Evolutionary conservation across 768 basidiomycete species (phyloP).

Genomic region (Lyophyllum semitale): DNA sequence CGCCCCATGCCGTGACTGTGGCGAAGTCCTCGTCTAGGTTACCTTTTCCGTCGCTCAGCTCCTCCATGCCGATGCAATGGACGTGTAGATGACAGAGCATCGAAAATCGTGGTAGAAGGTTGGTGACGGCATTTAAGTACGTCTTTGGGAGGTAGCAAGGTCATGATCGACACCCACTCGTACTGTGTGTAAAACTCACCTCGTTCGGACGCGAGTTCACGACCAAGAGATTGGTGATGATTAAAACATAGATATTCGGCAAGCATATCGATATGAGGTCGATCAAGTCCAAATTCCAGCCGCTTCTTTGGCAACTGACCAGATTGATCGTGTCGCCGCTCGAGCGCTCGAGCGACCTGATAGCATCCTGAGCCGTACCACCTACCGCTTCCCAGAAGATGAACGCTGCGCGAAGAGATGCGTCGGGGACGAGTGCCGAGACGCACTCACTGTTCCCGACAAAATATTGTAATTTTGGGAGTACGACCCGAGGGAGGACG

Average conservation of each 20-base stretch:
- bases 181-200: slow-evolving; percentile 18
- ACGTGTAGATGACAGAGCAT: slow-evolving; percentile 32
- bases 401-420: slow-evolving; percentile 35
- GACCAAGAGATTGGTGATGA: slow-evolving; percentile 37
- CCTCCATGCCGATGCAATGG: slow-evolving; percentile 33
- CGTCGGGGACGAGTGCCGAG: slow-evolving; percentile 24
- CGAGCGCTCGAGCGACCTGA: slow-evolving; percentile 31
- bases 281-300: slow-evolving; percentile 42
- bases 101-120: slow-evolving; percentile 30
- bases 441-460: slow-evolving; percentile 35
- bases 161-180: not conserved
- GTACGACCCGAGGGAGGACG: slow-evolving; percentile 19
- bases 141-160: slow-evolving; percentile 7
- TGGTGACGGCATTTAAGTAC: slow-evolving; percentile 29
- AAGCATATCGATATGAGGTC: slow-evolving; percentile 32
- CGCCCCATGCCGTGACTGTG: slow-evolving; percentile 39
- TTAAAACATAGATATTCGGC: slow-evolving; percentile 33
- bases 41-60: slow-evolving; percentile 26
- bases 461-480: slow-evolving; percentile 38
- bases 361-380: slow-evolving; percentile 28
- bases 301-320: slow-evolving; percentile 35
- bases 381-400: slow-evolving; percentile 36
- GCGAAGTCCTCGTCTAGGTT: slow-evolving; percentile 35
- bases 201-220: slow-evolving; percentile 30
- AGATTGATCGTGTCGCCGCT: slow-evolving; percentile 34